A percentile compares a stretch with the other conserved stretches of the same genome.
phyloP scores from a whole-genome alignment of 805 yeast species.

The Metschnikowia hibisci region DNA sequence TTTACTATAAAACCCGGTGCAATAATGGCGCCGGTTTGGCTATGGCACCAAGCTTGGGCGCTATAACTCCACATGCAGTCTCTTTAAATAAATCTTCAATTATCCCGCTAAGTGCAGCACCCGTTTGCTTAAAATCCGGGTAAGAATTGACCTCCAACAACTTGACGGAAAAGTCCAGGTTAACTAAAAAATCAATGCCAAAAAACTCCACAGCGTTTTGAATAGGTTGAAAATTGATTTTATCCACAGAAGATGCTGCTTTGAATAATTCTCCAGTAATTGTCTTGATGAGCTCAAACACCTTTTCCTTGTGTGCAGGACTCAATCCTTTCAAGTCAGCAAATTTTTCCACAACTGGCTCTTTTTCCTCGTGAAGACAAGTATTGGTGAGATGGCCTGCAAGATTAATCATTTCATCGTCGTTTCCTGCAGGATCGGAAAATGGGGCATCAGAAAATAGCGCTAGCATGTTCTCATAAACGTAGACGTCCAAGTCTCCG shows the following conservation, averaged over 20 bases:
- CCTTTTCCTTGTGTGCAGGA: slow-evolving; percentile 26
- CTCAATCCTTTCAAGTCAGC: slow-evolving; percentile 46
- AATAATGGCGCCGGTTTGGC: background rate
- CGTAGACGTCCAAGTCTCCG: slow-evolving; percentile 74
- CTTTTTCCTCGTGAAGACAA: slow-evolving; percentile 66
- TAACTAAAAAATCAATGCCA: slow-evolving; percentile 86
- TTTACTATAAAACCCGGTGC: background rate
- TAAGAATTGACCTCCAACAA: slow-evolving; percentile 86
- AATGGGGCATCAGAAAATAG: slow-evolving; percentile 67
- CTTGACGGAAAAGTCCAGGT: slow-evolving; percentile 48
- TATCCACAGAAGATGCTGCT: slow-evolving; percentile 80
- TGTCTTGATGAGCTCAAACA: slow-evolving; percentile 54
- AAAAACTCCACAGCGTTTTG: slow-evolving; percentile 79
- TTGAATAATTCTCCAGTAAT: slow-evolving; percentile 67
- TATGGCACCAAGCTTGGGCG: background rate
- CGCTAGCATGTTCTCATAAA: slow-evolving; percentile 75
- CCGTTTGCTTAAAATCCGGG: slow-evolving; percentile 97
- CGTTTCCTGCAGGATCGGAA: slow-evolving; percentile 22
- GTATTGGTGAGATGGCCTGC: slow-evolving; percentile 90
- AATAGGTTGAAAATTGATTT: slow-evolving; percentile 79
- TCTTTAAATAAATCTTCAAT: slow-evolving; percentile 65
- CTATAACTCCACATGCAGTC: slow-evolving; percentile 46
- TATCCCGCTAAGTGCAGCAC: slow-evolving; percentile 61
- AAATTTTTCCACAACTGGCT: slow-evolving; percentile 60
- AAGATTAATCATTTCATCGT: slow-evolving; percentile 40